Percentiles rank a stretch among this genome's conserved stretches.
These are phyloP conservation scores for Candida gigantensis DNA, from an alignment of 1,139 yeast species.

Conservation along the genomic window DNA sequence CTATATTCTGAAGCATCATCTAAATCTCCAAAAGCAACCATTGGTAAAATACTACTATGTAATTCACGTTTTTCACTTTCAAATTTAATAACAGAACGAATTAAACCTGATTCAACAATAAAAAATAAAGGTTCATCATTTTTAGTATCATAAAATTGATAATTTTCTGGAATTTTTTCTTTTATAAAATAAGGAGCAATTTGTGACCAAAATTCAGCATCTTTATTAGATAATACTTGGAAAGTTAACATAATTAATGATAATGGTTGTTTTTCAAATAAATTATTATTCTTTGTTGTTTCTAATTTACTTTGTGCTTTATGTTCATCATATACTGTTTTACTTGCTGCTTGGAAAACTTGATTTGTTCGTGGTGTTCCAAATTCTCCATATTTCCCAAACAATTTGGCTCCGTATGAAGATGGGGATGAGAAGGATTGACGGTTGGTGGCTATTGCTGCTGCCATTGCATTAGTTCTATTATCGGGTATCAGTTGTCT, in stretches of 20 bases:
- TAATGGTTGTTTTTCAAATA: slow-evolving; percentile 58
- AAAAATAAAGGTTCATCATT: slow-evolving; percentile 53
- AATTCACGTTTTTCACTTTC: slow-evolving; percentile 58
- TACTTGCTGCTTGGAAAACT: slow-evolving; percentile 62
- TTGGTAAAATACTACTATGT: slow-evolving; percentile 79
- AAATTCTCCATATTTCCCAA: slow-evolving; percentile 16
- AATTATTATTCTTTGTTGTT: slow-evolving; percentile 24
- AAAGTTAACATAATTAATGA: slow-evolving; percentile 70
- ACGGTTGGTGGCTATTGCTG: slow-evolving; percentile 9
- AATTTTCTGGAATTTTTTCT: slow-evolving; percentile 51
- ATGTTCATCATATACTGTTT: slow-evolving; percentile 48
- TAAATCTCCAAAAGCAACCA: slow-evolving; percentile 85
- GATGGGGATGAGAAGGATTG: slow-evolving; percentile 15
- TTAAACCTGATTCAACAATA: slow-evolving; percentile 77
- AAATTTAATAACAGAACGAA: slow-evolving; percentile 61
- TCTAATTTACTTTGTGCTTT: slow-evolving; percentile 33
- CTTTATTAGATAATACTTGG: slow-evolving; percentile 62
- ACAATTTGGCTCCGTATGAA: slow-evolving; percentile 12
- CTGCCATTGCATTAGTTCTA: too few relatives aligned
- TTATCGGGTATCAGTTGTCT: too few relatives aligned
- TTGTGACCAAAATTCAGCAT: slow-evolving; percentile 65
- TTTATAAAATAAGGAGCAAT: slow-evolving; percentile 54
- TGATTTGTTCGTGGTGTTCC: slow-evolving; percentile 65
- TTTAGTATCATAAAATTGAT: slow-evolving; percentile 49
- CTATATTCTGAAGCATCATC: slow-evolving; percentile 37